Conservation (phyloP, 805 yeast species). For the Monosporozyma solicola region DNA sequence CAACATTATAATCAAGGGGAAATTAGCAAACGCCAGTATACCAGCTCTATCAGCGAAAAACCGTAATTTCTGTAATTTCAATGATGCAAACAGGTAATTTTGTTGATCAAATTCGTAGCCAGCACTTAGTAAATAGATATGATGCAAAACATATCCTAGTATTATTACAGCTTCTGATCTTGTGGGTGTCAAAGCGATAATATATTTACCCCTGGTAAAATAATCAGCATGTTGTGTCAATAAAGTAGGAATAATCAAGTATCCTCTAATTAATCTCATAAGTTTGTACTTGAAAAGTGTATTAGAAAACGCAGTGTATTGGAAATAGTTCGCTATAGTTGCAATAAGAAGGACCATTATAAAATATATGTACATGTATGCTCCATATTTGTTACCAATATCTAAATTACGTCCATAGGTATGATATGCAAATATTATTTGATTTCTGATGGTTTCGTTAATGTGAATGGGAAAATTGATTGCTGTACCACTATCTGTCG, state of each 20-base stretch:
- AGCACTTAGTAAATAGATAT: constrained; percentile 7
- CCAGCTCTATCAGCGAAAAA: constrained; percentile 41
- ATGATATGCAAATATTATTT: constrained; percentile 13
- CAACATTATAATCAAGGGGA: constrained; percentile 52
- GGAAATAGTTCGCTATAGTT: constrained; percentile 6
- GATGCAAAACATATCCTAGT: constrained; percentile 12
- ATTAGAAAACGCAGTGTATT: constrained; percentile 7
- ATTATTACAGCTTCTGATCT: constrained; percentile 16
- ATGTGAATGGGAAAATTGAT: constrained; percentile 11
- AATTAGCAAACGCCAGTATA: constrained; percentile 35
- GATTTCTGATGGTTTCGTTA: constrained; percentile 4
- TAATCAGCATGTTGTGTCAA: constrained; percentile 15
- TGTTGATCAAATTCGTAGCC: constrained; percentile 13
- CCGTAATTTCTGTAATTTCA: constrained; percentile 15
- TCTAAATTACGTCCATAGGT: constrained; percentile 14
- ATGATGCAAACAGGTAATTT: constrained; percentile 10
- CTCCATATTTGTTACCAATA: constrained; percentile 10
- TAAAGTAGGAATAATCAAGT: constrained; percentile 12
- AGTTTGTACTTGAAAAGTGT: constrained; percentile 6
- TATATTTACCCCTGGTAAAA: constrained; percentile 3
- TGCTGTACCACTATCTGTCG: neutral
- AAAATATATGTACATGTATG: constrained; percentile 11
- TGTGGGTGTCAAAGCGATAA: constrained; percentile 17
- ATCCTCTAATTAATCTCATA: constrained; percentile 12
- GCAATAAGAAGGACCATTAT: constrained; percentile 5